phyloP scores from a whole-genome alignment of 2,329 filamentous ascomycete genomes.

The Claviceps capensis region DNA sequence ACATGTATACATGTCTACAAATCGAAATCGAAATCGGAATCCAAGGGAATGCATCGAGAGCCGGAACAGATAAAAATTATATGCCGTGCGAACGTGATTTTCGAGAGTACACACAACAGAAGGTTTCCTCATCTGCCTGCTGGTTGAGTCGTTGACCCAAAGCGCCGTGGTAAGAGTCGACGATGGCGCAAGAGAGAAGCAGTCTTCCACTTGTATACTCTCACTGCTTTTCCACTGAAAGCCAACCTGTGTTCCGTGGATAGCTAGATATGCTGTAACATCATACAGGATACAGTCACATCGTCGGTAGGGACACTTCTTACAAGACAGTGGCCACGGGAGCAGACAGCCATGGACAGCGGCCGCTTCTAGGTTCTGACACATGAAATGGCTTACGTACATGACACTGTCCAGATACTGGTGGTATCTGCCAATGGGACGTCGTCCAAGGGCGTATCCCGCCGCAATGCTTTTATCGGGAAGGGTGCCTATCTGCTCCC shows the following conservation, averaged over 20 bases:
- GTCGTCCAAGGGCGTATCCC: conserved; percentile 31
- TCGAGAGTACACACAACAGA: conserved; percentile 29
- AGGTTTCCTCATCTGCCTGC: conserved; percentile 41
- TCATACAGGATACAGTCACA: conserved; percentile 31
- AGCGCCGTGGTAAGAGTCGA: conserved; percentile 22
- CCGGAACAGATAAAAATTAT: conserved; percentile 37
- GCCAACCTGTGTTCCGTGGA: conserved; percentile 11
- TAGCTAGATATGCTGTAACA: conserved; percentile 33
- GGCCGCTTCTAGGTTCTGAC: conserved; percentile 16
- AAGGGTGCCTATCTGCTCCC: neutral
- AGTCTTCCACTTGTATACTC: neutral
- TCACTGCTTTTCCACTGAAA: conserved; percentile 27
- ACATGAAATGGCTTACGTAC: conserved; percentile 25
- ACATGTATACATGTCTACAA: conserved; percentile 21
- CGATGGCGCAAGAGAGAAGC: conserved; percentile 16
- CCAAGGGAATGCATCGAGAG: conserved; percentile 37
- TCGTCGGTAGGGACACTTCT: conserved; percentile 32
- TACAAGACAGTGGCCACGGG: conserved; percentile 25
- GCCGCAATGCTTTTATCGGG: conserved; percentile 25
- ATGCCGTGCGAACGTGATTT: conserved; percentile 32
- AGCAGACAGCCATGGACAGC: conserved; percentile 30
- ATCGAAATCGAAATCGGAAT: conserved; percentile 20
- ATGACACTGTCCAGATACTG: conserved; percentile 30
- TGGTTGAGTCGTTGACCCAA: conserved; percentile 26
- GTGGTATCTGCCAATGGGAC: conserved; percentile 34